phyloP scores from a whole-genome alignment of 495 filamentous ascomycete species.

The Jackrogersella minutella region DNA sequence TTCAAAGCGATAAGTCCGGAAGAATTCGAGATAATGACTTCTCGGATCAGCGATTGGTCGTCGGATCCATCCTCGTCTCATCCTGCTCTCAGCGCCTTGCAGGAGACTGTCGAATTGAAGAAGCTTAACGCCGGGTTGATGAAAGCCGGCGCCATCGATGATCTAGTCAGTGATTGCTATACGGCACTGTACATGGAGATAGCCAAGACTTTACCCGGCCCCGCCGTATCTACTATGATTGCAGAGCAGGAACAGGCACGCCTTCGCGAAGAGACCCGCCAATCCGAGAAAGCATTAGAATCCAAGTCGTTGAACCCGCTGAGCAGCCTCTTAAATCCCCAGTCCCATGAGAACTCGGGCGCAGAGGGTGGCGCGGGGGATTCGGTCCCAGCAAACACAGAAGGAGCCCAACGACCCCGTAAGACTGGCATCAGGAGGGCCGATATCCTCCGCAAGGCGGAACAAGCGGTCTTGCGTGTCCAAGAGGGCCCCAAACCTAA shows the following conservation, averaged over 20 bases:
- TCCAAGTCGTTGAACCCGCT: slow-evolving; percentile 39
- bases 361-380: slow-evolving; percentile 39
- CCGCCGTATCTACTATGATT: slow-evolving; percentile 36
- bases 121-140: slow-evolving; percentile 85
- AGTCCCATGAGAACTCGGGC: slow-evolving; percentile 44
- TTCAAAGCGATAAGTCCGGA: slow-evolving; percentile 83
- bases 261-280: slow-evolving; percentile 33
- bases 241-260: slow-evolving; percentile 45
- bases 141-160: slow-evolving; percentile 85
- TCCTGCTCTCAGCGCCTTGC: slow-evolving; percentile 72
- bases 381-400: slow-evolving; percentile 32
- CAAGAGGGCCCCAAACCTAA: slow-evolving; percentile 52
- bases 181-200: slow-evolving; percentile 73
- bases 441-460: slow-evolving; percentile 59
- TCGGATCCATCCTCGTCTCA: slow-evolving; percentile 56
- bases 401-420: slow-evolving; percentile 45
- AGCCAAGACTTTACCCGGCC: slow-evolving; percentile 49
- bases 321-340: slow-evolving; percentile 42
- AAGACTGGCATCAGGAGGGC: slow-evolving; percentile 51
- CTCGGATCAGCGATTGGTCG: slow-evolving; percentile 59
- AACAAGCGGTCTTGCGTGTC: slow-evolving; percentile 54
- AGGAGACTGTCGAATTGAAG: slow-evolving; percentile 89
- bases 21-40: slow-evolving; percentile 72
- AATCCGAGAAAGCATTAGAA: slow-evolving; percentile 28
- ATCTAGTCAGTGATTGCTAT: slow-evolving; percentile 88